Evolutionary conservation across 495 filamentous ascomycete genomes (phyloP), one percentile per base, ranked within the genome.

Genomic region (Delitschia confertaspora): DNA sequence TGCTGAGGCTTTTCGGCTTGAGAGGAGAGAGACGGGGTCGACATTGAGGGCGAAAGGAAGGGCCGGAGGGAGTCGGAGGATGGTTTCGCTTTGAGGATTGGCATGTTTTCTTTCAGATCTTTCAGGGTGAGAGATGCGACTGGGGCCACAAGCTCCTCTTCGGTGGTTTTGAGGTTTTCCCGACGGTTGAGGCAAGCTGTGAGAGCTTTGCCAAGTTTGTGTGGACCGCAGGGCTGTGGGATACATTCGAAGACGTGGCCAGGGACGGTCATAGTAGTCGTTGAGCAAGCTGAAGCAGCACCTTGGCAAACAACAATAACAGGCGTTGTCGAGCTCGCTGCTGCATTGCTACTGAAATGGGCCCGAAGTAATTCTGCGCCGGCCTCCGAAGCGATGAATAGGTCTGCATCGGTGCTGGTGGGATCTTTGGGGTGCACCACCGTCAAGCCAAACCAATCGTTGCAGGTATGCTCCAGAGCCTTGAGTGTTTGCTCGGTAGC

Each of bases 401-500:
- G 50, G 35, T 55, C 59, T 38, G 22, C 39, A 25, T 19, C 31
- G 11, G 10, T 34, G 9, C 43, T 55, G 22, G 46, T 49, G 41
- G 31, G 33, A 19, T 41, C 40, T 33, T 44, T 49, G 41, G 42
- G 48, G 33, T 25, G n/a, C 10, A 29, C 16, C 6, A 60, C 38
- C 20, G 61, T 53, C 64, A 70, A 66, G 4, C 57, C 63, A 38
- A 69, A 67, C 60, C 65, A 69, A 18, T 63, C 55, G 1, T 30
- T 57, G 23, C 64, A 44, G 20, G 60, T 50, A 23, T 33, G 53
- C 20, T 61, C 47, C 5, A 65, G 26, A 7, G 49, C 44, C 31
- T 61, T 64, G 10, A 66, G 52, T n/a, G 58, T 54, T 34, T 63
- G 49, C 21, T 47, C 56, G 11, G 48, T 41, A 6, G 45, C 51